Base-by-base conservation (phyloP, 164 flowering plant genomes). In the Cinnamomum micranthum region DNA sequence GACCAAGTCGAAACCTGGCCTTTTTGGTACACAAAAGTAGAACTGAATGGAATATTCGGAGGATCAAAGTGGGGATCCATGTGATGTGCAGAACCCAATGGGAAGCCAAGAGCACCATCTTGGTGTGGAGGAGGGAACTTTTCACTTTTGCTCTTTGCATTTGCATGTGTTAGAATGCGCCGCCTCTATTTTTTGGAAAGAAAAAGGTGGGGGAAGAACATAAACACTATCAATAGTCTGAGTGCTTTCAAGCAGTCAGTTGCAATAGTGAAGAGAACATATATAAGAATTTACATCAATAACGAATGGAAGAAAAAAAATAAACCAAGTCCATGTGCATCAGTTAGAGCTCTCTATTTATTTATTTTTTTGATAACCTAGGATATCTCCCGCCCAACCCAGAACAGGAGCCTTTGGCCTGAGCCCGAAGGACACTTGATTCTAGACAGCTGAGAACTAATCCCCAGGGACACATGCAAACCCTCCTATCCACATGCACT, bases 101-200 rank as follows among this genome's bases (percentile, higher is more conserved):
- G 92, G 79, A 84, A 91, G 65, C 97, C 97, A 51, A 94, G 89
- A 9, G 91, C 81, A 80, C 97, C 98, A 78, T 94, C 98, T 81
- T 92, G 95, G 85, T 94, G 98, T 50, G 98, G 97, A 50, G 98
- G 98, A 66, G 98, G 98, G 73, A 94, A 94, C 83, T 94, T 94
- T 80, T 94, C 98, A 15, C 98, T 94, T 79, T 92, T 94, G 86
- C 98, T 92, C 85, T 92, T 94, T 23, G 98, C 97, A 85, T 94
- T 94, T 80, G 94, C 91, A 77, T 92, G 97, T 6, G 90, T 82
- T 76, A 94, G 89, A 59, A 90, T 81, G n/a, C 97, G 94, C 71
- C 97, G 86, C 80, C 92, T 84, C 98, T 92, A 92, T 62, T 47
- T 89, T 50, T 52, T n/a, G 50, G 17, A 64, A 22, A 35, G 20